These are phyloP conservation scores for Phytophthora tubulina DNA, from an alignment of 352 stramenopile genomes.

Conservation along the genomic window DNA sequence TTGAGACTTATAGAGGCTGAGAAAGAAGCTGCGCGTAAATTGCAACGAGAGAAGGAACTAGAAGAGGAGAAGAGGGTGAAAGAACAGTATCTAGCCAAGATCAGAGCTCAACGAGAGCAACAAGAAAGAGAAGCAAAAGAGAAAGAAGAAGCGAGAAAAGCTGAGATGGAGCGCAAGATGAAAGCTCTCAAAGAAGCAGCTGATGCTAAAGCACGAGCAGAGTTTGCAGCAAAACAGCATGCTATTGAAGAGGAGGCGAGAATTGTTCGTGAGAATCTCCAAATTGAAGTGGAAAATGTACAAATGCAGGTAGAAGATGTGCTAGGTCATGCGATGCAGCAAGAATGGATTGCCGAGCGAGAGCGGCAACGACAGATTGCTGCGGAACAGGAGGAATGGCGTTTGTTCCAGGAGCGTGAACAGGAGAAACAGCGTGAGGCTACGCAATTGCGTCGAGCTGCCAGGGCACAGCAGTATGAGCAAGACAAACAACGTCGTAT, in stretches of 20 bases:
- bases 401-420: constrained; percentile 61
- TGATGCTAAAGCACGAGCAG: constrained; percentile 60
- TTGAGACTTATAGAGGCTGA: constrained; percentile 55
- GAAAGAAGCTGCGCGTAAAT: constrained; percentile 34
- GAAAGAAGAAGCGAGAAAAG: constrained; percentile 53
- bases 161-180: constrained; percentile 64
- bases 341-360: constrained; percentile 47
- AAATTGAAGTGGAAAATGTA: constrained; percentile 46
- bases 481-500: constrained; percentile 69
- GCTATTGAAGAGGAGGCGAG: constrained; percentile 51
- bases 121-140: constrained; percentile 53
- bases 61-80: constrained; percentile 60
- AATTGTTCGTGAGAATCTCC: constrained; percentile 45
- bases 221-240: constrained; percentile 54
- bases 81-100: constrained; percentile 66
- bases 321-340: constrained; percentile 42
- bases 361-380: constrained; percentile 62
- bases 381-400: constrained; percentile 70
- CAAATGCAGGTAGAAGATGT: constrained; percentile 68
- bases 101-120: constrained; percentile 50
- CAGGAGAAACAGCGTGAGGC: constrained; percentile 61
- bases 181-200: constrained; percentile 69
- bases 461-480: constrained; percentile 71
- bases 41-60: constrained; percentile 44
- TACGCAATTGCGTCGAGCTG: constrained; percentile 53